phyloP scores from a whole-genome alignment of 805 yeast species.

The Kuraishia borneana region DNA sequence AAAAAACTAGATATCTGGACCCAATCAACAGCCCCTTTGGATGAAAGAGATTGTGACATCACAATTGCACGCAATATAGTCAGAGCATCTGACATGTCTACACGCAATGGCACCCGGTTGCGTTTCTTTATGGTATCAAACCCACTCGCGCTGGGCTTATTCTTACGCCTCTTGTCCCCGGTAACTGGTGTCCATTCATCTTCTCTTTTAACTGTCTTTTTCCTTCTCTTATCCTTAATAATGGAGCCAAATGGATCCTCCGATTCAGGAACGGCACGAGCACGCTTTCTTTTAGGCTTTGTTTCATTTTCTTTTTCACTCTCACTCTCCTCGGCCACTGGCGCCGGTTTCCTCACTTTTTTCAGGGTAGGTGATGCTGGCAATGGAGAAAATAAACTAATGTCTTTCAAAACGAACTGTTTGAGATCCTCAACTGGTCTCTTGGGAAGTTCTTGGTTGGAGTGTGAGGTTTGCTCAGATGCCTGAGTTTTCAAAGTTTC shows the following conservation, averaged over 20 bases:
- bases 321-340: slow-evolving; percentile 8
- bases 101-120: background rate
- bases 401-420: too few species aligned
- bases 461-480: too few species aligned
- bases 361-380: too few species aligned
- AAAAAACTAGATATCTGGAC: slow-evolving; percentile 40
- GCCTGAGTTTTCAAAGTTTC: background rate
- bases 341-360: too few species aligned
- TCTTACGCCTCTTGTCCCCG: slow-evolving; percentile 5
- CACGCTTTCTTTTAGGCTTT: background rate
- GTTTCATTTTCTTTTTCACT: slow-evolving; percentile 5
- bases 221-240: slow-evolving; percentile 18
- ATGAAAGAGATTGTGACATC: slow-evolving; percentile 49
- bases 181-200: background rate
- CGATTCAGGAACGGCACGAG: background rate
- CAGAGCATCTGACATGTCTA: slow-evolving; percentile 32
- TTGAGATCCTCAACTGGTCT: too few species aligned
- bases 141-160: background rate
- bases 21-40: slow-evolving; percentile 54
- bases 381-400: too few species aligned
- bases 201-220: slow-evolving; percentile 8
- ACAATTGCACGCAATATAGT: slow-evolving; percentile 53
- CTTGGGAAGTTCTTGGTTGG: too few species aligned
- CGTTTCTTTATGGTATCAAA: background rate
- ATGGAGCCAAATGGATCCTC: slow-evolving; percentile 16